Conservation (phyloP, 2,329 filamentous ascomycete genomes). For the Fusarium succisae region DNA sequence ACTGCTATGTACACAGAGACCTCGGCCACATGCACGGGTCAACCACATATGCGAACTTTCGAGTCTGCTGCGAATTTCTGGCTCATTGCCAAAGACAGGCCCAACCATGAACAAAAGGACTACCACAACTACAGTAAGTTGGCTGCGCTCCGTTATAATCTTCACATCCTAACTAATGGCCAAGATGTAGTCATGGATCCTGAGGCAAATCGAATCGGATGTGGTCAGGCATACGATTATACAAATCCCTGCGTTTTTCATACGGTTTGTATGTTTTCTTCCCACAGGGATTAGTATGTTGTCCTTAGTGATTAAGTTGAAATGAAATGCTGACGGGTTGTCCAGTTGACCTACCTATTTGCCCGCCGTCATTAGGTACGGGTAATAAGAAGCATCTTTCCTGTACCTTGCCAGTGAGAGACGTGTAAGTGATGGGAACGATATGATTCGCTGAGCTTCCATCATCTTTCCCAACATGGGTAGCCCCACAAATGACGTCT, state of each 20-base stretch:
- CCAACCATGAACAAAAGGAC: neutral
- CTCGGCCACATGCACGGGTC: neutral
- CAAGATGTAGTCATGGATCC: neutral
- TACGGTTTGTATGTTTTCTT: neutral
- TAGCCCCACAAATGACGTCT: constrained; percentile 38
- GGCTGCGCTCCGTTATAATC: neutral
- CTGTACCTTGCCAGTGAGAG: neutral
- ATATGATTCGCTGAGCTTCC: constrained; percentile 31
- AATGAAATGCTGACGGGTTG: neutral
- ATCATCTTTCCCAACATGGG: constrained; percentile 7
- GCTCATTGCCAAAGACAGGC: neutral
- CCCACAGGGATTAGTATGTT: neutral
- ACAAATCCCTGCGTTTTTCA: neutral
- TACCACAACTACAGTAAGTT: neutral
- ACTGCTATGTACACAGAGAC: neutral
- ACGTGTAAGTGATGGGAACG: constrained; percentile 22
- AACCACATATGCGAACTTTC: neutral
- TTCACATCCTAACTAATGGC: neutral
- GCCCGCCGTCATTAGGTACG: neutral
- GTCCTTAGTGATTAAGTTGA: neutral
- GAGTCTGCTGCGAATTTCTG: neutral
- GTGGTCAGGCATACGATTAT: neutral
- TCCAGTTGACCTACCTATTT: neutral
- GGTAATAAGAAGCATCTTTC: neutral
- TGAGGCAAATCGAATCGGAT: neutral